phyloP scores from a whole-genome alignment of 1,284 basidiomycete species.

The Sporisorium scitamineum region DNA sequence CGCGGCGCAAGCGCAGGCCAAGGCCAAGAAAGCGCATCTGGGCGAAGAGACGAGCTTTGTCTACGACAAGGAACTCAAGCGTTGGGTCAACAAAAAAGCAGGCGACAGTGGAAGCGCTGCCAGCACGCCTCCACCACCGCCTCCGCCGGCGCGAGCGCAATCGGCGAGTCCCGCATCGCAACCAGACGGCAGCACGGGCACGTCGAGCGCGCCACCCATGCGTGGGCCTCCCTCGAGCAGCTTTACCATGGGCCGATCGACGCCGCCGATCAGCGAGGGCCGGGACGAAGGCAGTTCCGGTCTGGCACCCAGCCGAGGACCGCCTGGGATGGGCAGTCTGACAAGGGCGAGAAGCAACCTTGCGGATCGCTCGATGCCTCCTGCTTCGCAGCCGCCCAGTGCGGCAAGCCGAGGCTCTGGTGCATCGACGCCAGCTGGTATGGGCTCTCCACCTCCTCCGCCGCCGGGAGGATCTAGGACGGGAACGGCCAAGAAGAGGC shows the following conservation, averaged over 20 bases:
- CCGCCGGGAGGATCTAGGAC: conserved; percentile 40
- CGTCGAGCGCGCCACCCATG: conserved; percentile 39
- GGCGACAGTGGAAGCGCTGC: conserved; percentile 56
- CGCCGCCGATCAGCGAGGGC: conserved; percentile 50
- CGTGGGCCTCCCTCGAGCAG: conserved; percentile 25
- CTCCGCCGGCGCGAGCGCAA: conserved; percentile 55
- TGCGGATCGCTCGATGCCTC: conserved; percentile 57
- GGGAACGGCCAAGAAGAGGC: conserved; percentile 62
- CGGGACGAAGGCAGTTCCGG: conserved; percentile 39
- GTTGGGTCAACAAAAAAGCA: conserved; percentile 94
- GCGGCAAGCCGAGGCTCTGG: conserved; percentile 11
- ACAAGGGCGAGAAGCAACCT: conserved; percentile 56
- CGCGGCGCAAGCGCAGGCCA: conserved; percentile 61
- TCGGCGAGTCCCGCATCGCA: conserved; percentile 61
- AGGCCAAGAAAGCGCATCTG: conserved; percentile 78
- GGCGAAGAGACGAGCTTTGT: conserved; percentile 92
- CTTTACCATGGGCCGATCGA: conserved; percentile 32
- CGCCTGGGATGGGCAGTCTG: conserved; percentile 30
- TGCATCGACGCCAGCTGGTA: conserved; percentile 23
- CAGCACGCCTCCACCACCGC: conserved; percentile 59
- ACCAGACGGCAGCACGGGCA: conserved; percentile 35
- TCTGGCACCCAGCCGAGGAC: conserved; percentile 19
- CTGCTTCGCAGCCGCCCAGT: conserved; percentile 54
- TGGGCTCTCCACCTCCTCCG: conserved; percentile 37
- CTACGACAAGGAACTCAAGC: conserved; percentile 92